Base-by-base conservation (phyloP, 805 yeast species). In the Pichia thaimueangensis region DNA sequence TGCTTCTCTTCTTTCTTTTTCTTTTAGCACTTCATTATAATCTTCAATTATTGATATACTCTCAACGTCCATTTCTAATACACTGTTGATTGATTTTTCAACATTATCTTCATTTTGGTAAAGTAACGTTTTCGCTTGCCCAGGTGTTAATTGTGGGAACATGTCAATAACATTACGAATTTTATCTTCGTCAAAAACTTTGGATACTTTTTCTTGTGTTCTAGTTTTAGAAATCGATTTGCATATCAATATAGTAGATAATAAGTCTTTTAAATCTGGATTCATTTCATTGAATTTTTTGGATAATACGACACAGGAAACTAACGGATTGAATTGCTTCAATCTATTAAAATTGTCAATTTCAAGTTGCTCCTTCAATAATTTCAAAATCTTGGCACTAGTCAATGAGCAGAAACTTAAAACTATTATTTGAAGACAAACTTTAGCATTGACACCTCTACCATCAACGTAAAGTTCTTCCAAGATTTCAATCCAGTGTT, bases 381-480 rank as follows among this genome's bases (percentile, higher is more conserved):
- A 45, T 13, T 64, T 63, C 1, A 73, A 57, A 17, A 78, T 54
- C 40, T 70, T 65, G 13, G 67, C 54, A 0, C 67, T 59, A 0
- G 79, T 60, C 21, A 75, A 62, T 28, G 82, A 68, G 13, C 78
- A 47, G 27, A 82, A 45, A 1, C 83, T 71, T 2, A 82, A 52
- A 2, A 79, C 54, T 65, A 71, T 74, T 1, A 80, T 54, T 23
- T 78, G 67, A 50, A 69, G 71, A 19, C 76, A 65, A 0, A 54
- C 47, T 5, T 64, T 58, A 0, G 79, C 67, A 51, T 74, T 71
- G 9, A 74, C 54, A 31, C 83, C 76, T 20, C 63, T 64, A 5
- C 86, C 87, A 41, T 70, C 72, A 9, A 71, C 70, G 60, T 77
- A 82, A 41, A 78, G 56, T 30, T 63, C 66, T 51, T 83, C 91